Evolutionary conservation across 306 rosid species (phyloP), one percentile per base, ranked within the genome.

Genomic region (Medicago truncatula): DNA sequence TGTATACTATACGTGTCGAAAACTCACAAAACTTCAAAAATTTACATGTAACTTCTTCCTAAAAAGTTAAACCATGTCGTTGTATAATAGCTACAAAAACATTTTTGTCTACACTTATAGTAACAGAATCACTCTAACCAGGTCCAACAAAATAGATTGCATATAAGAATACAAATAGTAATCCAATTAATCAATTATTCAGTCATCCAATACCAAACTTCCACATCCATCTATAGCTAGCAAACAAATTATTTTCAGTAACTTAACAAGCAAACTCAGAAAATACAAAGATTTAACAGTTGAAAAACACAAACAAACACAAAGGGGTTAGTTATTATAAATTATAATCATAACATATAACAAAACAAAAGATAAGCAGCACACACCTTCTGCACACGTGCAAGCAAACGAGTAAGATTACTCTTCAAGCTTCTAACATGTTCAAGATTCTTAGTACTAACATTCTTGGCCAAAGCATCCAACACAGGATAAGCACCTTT

Each of bases 401-500:
- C 97, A 74, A 95, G 97, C 70, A 95, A 83, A 10, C 93, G 93
- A 0, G 99, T 95, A 79, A 95, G 96, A 73, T 89, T 95, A 85
- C 99, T 95, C 86, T 95, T 95, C 88, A 95, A 85, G 79, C 97
- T 95, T 44, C 99, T 71, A 65, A 95, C 99, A 68, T 84, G 97
- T 76, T 95, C 99, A 82, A 95, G 97, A 87, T 95, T 95, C 81
- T 90, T 95, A 74, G 99, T 92, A 83, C 99, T 95, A 72, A 95
- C 99, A 81, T 89, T 92, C 84, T 85, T 85, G n/a, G 98, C 98
- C 78, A 92, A 87, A 75, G 92, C 98, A 84, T 96, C 99, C 57
- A 96, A 76, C 6, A 96, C 88, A 67, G 99, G 99, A 85, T 96
- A 96, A 50, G 98, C 99, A 56, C 80, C 88, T 80, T 85, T 87